Evolutionary conservation across 768 basidiomycete species (phyloP).

Genomic region (Leccinum subgranulosum): DNA sequence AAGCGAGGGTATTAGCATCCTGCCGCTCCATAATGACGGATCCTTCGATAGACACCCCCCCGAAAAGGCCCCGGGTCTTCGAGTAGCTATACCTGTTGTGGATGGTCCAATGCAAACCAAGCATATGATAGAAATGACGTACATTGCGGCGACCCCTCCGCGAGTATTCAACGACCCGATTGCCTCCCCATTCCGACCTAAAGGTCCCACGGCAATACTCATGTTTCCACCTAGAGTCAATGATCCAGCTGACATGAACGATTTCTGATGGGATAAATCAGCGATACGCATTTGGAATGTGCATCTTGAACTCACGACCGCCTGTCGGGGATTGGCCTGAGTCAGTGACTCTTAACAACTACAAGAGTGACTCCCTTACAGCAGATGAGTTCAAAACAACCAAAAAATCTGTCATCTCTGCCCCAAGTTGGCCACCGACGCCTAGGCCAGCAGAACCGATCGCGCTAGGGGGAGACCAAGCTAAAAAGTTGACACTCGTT

Average conservation of each 20-base stretch:
- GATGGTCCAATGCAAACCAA: neutral
- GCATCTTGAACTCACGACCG: conserved; percentile 48
- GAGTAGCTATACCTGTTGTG: conserved; percentile 77
- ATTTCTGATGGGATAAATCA: conserved; percentile 43
- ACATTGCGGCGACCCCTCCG: conserved; percentile 93
- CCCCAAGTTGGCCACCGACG: conserved; percentile 78
- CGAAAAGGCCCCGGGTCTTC: conserved; percentile 91
- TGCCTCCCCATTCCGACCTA: conserved; percentile 94
- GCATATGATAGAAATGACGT: conserved; percentile 11
- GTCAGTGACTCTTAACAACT: conserved; percentile 3
- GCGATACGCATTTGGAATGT: neutral
- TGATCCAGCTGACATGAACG: conserved; percentile 94
- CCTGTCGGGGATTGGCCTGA: conserved; percentile 35
- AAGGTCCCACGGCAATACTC: conserved; percentile 84
- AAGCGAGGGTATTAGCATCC: conserved; percentile 87
- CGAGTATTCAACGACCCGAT: conserved; percentile 76
- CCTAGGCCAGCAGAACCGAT: conserved; percentile 93
- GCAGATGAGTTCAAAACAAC: conserved; percentile 82
- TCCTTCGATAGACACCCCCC: conserved; percentile 86
- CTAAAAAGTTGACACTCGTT: conserved; percentile 53
- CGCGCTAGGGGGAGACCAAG: conserved; percentile 93
- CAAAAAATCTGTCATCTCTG: conserved; percentile 89
- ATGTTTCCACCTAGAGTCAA: conserved; percentile 89
- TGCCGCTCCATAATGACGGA: conserved; percentile 91
- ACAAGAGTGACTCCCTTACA: conserved; percentile 42